phyloP scores from a whole-genome alignment of 2,329 filamentous ascomycete species.

The Colletotrichum trifolii region DNA sequence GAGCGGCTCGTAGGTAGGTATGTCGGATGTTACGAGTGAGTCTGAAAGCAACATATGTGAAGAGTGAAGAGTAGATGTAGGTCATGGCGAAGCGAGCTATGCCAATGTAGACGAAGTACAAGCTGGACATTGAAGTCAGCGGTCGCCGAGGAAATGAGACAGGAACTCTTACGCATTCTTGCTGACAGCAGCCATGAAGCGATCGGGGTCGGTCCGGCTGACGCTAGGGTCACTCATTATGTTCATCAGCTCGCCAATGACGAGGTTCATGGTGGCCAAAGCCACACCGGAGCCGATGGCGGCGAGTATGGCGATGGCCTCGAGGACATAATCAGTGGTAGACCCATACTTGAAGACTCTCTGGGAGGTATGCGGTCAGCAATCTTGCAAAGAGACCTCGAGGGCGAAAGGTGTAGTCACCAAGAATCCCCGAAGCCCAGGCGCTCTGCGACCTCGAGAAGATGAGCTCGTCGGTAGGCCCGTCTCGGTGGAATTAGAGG shows the following conservation, averaged over 20 bases:
- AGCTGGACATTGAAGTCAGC: slow-evolving; percentile 24
- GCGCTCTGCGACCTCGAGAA: no score
- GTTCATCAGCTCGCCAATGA: slow-evolving; percentile 43
- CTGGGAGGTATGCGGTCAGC: slow-evolving; percentile 23
- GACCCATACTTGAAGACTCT: slow-evolving; percentile 41
- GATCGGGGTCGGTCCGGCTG: slow-evolving; percentile 23
- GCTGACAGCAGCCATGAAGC: slow-evolving; percentile 38
- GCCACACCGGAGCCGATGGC: slow-evolving; percentile 43
- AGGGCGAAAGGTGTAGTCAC: not conserved
- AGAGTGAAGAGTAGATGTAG: slow-evolving; percentile 49
- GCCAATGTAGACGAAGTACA: slow-evolving; percentile 44
- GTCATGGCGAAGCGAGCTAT: slow-evolving; percentile 37
- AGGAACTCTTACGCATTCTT: slow-evolving; percentile 6
- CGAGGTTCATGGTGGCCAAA: slow-evolving; percentile 43
- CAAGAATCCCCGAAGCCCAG: no score
- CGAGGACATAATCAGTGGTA: slow-evolving; percentile 40
- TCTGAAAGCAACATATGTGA: slow-evolving; percentile 62
- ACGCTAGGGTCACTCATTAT: slow-evolving; percentile 39
- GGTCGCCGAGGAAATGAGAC: not conserved
- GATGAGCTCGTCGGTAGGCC: no score
- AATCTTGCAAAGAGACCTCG: no score
- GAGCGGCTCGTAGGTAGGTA: slow-evolving; percentile 59
- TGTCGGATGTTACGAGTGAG: slow-evolving; percentile 60
- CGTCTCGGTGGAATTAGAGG: not conserved
- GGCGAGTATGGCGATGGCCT: slow-evolving; percentile 39